A percentile compares a stretch with the other conserved stretches of the same genome.
phyloP scores from a whole-genome alignment of 768 basidiomycete genomes.

The Leccinum sublutescens region DNA sequence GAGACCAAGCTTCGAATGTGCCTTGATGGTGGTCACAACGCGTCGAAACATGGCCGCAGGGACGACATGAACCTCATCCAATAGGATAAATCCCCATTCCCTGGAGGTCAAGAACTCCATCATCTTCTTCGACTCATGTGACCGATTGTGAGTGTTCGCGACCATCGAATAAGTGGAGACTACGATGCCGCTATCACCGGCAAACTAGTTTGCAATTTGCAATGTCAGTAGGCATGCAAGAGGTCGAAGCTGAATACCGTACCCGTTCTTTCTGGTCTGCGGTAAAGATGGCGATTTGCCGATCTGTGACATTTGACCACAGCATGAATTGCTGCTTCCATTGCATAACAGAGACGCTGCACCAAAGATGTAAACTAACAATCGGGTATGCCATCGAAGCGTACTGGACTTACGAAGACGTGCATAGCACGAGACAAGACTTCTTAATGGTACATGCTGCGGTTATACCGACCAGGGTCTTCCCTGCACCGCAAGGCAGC shows the following conservation, averaged over 20 bases:
- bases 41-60: constrained; percentile 98
- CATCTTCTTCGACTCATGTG: constrained; percentile 99
- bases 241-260: constrained; percentile 7
- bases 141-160: constrained; percentile 95
- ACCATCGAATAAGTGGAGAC: constrained; percentile 99
- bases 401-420: constrained; percentile 77
- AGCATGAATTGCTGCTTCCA: constrained; percentile 99
- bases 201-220: constrained; percentile 57
- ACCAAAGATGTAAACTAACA: constrained; percentile 9
- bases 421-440: constrained; percentile 95
- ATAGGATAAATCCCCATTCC: constrained; percentile 97
- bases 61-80: constrained; percentile 99
- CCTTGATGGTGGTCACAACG: constrained; percentile 97
- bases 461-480: constrained; percentile 98
- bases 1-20: constrained; percentile 95
- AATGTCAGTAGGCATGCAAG: constrained; percentile 4
- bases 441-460: constrained; percentile 99
- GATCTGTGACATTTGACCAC: constrained; percentile 97
- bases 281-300: constrained; percentile 96
- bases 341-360: constrained; percentile 92
- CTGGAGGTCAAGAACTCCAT: constrained; percentile 99
- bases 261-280: constrained; percentile 98
- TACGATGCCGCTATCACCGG: constrained; percentile 95
- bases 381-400: neutral
- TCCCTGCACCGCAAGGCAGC: constrained; percentile 96